Evolutionary conservation across 768 basidiomycete species (phyloP).

Genomic region (Trametes cinnabarina): DNA sequence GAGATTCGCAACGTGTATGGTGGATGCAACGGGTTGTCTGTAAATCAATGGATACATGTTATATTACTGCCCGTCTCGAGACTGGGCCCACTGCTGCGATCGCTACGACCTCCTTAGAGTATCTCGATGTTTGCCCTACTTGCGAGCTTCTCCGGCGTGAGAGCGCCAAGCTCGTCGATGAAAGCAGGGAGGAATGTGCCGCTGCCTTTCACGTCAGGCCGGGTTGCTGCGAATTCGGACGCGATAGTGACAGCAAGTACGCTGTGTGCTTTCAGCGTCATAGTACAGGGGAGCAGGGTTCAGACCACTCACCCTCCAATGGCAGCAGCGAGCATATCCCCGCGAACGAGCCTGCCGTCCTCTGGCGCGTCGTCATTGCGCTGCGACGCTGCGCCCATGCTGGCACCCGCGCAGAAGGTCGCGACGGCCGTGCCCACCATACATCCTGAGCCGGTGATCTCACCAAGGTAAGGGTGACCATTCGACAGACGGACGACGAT

Average conservation of each 20-base stretch:
- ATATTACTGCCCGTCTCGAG: not conserved
- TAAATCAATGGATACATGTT: not conserved
- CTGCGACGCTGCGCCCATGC: conserved; percentile 36
- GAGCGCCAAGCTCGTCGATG: conserved; percentile 56
- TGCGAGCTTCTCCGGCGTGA: conserved; percentile 39
- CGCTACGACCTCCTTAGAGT: not conserved
- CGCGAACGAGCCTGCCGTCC: conserved; percentile 54
- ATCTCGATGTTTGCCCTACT: conserved; percentile 29
- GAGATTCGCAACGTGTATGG: not conserved
- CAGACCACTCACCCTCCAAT: conserved; percentile 62
- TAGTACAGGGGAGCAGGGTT: too few species aligned
- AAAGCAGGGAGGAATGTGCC: conserved; percentile 65
- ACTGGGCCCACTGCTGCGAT: too few species aligned
- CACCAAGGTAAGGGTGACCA: conserved; percentile 68
- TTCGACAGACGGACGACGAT: conserved; percentile 69
- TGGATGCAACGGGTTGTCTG: too few species aligned
- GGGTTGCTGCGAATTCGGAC: conserved; percentile 53
- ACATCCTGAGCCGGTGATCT: conserved; percentile 91
- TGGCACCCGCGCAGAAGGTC: conserved; percentile 73
- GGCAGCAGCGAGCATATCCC: conserved; percentile 75
- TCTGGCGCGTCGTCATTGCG: conserved; percentile 19
- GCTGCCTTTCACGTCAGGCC: conserved; percentile 55
- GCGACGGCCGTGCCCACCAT: conserved; percentile 77
- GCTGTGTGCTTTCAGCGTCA: conserved; percentile 28
- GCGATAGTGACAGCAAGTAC: conserved; percentile 60